These are phyloP conservation scores for Claviceps cyperi DNA, from an alignment of 2,329 filamentous ascomycete genomes.

Conservation along the genomic window DNA sequence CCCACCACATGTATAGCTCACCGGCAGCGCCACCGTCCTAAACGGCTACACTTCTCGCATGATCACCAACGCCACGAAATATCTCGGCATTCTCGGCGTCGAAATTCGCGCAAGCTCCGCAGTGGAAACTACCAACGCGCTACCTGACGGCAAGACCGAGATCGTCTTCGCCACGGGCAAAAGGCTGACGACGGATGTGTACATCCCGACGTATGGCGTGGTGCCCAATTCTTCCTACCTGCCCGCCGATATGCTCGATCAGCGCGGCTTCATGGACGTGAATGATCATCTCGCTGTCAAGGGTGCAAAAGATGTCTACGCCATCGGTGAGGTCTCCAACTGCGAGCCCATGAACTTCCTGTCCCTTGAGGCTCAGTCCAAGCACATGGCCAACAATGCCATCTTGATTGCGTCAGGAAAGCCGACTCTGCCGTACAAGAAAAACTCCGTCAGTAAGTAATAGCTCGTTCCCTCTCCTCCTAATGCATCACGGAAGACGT, in stretches of 20 bases:
- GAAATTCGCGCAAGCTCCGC: not conserved
- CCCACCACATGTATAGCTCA: not conserved
- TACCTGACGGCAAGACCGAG: not conserved
- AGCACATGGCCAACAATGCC: not conserved
- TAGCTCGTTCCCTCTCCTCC: not conserved
- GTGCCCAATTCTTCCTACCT: not conserved
- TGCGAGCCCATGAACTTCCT: not conserved
- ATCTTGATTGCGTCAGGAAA: not conserved
- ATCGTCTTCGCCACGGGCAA: not conserved
- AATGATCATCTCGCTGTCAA: not conserved
- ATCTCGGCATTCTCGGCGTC: not conserved
- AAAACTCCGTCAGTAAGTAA: not conserved
- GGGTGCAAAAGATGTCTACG: not conserved
- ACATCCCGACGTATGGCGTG: not conserved
- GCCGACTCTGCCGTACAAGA: not conserved
- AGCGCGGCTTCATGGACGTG: not conserved
- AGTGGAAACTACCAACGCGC: not conserved
- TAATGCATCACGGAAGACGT: too few relatives aligned
- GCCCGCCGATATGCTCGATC: not conserved
- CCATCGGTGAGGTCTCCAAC: not conserved
- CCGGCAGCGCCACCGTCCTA: not conserved
- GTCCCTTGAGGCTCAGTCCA: not conserved
- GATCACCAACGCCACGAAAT: not conserved
- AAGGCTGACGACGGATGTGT: not conserved
- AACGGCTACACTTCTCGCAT: not conserved